Evolutionary conservation across 2,329 filamentous ascomycete species (phyloP), one percentile per base, ranked within the genome.

Genomic region (Penicillium sp.): DNA sequence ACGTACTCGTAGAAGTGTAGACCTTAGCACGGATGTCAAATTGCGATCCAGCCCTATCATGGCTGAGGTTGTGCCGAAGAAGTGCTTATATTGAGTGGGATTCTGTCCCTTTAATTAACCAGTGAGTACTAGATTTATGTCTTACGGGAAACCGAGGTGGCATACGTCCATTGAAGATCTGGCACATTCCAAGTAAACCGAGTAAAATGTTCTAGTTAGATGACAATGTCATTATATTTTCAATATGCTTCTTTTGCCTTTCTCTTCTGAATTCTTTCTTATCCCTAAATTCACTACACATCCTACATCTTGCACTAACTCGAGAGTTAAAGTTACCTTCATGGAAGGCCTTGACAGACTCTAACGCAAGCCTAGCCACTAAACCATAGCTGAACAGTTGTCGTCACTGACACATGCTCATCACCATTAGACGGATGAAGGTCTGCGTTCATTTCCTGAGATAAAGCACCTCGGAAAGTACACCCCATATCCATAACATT

Each of bases 61-160:
- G 90, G 89, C 90, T 92, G 86, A 83, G 84, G 86, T 93, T 95
- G 93, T 91, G 93, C 92, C 92, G 90, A 93, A 96, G 91, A 96
- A 92, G 91, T 96, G 92, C 92, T 95, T 85, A 96, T 82, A 95
- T 84, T 56, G 64, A 76, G 22, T 55, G 63, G 66, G 55, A 55
- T 55, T 65, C 49, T n/a, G 55, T 65, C 65, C 63, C 57, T 57
- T 55, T 63, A 45, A 64, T 55, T 63, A 45, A 64, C 69, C 75
- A 74, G 70, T 67, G 73, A 75, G 75, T 77, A 77, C 75, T 77
- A 74, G 75, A 76, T 75, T 61, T 71, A 61, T 76, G 74, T 74
- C 73, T 64, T 63, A 65, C 59, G 62, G 55, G 61, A 35, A 55
- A 63, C 62, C 63, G 66, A 68, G 64, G 65, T 77, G 75, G 72